Percentiles rank a stretch among this genome's conserved stretches.
Evolutionary conservation across 345 rosid genomes (phyloP).

Genomic region (Lepidium africanum): DNA sequence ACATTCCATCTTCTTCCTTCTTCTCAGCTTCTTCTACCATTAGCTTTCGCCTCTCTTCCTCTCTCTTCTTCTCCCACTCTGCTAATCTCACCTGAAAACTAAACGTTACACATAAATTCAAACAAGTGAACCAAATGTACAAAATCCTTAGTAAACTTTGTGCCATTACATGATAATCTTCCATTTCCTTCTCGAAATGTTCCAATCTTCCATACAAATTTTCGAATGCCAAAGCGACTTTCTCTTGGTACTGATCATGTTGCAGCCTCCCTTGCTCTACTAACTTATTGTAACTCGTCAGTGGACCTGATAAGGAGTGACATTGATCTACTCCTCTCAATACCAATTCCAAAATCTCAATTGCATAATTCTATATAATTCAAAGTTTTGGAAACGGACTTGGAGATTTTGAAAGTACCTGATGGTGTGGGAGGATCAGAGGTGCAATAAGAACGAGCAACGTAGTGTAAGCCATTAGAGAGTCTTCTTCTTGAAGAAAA

Average conservation of each 20-base stretch:
- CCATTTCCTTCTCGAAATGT: constrained; percentile 80
- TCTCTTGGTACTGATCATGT: constrained; percentile 75
- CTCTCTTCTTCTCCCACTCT: constrained; percentile 78
- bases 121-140: background rate
- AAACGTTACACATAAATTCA: background rate
- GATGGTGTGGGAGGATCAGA: constrained; percentile 31
- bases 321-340: background rate
- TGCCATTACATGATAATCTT: constrained; percentile 58
- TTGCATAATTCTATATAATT: background rate
- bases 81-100: constrained; percentile 48
- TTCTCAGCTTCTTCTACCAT: constrained; percentile 72
- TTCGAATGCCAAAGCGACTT: constrained; percentile 55
- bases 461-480: constrained; percentile 7
- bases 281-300: constrained; percentile 46
- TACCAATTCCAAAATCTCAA: background rate
- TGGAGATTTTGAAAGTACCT: constrained; percentile 22
- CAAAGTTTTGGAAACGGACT: background rate
- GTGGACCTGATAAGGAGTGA: constrained; percentile 35
- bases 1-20: constrained; percentile 51
- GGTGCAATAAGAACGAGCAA: constrained; percentile 32
- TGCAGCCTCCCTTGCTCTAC: constrained; percentile 68
- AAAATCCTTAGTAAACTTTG: background rate
- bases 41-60: constrained; percentile 53
- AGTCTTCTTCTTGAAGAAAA: constrained; percentile 5
- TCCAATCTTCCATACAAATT: constrained; percentile 65